Evolutionary conservation across 768 basidiomycete species (phyloP).

Genomic region (Mycena leptocephala): DNA sequence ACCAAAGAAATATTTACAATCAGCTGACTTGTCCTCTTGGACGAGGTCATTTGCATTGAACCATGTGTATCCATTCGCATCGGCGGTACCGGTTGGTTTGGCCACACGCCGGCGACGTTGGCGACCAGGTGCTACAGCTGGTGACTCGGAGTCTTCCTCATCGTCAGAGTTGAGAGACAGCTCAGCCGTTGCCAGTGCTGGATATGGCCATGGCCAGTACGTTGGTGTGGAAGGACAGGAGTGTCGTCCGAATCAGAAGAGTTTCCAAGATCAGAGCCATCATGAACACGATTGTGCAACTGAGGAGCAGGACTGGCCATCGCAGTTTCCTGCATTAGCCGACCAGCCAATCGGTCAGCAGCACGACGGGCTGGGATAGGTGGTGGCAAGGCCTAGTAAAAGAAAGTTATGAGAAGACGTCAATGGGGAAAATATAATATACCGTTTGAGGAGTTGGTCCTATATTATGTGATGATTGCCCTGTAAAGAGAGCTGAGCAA

Average conservation of each 20-base stretch:
- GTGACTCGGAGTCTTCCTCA: background rate
- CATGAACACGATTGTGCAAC: background rate
- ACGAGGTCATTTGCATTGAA: background rate
- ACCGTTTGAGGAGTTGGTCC: no score
- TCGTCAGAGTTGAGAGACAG: no score
- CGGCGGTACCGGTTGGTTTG: background rate
- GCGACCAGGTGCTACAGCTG: background rate
- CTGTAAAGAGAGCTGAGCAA: no score
- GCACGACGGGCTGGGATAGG: background rate
- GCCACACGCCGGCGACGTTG: background rate
- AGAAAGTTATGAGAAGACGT: background rate
- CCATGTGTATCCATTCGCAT: background rate
- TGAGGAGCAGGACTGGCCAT: constrained; percentile 9
- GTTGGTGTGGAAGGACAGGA: background rate
- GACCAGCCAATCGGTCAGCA: background rate
- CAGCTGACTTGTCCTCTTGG: background rate
- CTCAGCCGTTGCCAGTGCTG: background rate
- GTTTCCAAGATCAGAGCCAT: background rate
- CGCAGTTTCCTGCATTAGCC: background rate
- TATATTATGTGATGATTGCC: no score
- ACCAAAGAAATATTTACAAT: constrained; percentile 6
- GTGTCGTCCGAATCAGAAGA: background rate
- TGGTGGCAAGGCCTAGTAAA: constrained; percentile 1
- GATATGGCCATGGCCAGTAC: background rate
- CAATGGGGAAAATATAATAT: no score